Base-by-base conservation (phyloP, 2,329 filamentous ascomycete genomes). In the Diaporthe sp. region DNA sequence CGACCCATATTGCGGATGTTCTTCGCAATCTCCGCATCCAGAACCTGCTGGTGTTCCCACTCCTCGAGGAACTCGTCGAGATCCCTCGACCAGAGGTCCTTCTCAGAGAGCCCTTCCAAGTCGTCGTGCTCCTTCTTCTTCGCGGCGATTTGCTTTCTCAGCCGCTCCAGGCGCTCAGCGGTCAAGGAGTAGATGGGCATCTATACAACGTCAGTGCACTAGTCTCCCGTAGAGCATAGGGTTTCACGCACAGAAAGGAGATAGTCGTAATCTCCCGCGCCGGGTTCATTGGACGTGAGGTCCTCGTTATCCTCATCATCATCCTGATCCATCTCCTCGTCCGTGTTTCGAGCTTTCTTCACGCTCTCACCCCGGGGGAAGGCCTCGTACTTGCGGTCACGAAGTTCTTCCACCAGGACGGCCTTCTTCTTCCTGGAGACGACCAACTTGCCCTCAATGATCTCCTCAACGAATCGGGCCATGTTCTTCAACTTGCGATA, bases 151-250 rank as follows among this genome's bases (percentile, higher is more conserved):
- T 96, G 94, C 75, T 90, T 90, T 78, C 92, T 92, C 70, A 99
- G 90, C 82, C 93, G 97, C 78, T 98, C 95, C 7, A 99, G 94
- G 65, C 96, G 94, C 84, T 99, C 97, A 79, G 94, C 91, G 0
- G 97, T 99, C 78, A 99, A 87, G 35, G 97, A 97, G 95, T 96
- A 99, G 77, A 99, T 96, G 72, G 96, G 91, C 94, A 99, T 97
- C 91, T 95, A 76, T 30, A 47, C 50, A 50, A n/a, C 5, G 79
- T 92, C 81, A 91, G 87, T 75, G 71, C 59, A n/a, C 44, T 15
- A 25, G 17, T 22, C 9, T 39, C 12, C 39, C 27, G 7, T 4
- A 30, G 13, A 15, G 22, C 12, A n/a, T 15, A 4, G n/a, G 17
- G 3, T 27, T 25, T 30, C 25, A 73, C 92, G 85, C 89, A 95